Evolutionary conservation across 352 stramenopile genomes (phyloP), one percentile per base, ranked within the genome.

Genomic region (Pythium biforme): DNA sequence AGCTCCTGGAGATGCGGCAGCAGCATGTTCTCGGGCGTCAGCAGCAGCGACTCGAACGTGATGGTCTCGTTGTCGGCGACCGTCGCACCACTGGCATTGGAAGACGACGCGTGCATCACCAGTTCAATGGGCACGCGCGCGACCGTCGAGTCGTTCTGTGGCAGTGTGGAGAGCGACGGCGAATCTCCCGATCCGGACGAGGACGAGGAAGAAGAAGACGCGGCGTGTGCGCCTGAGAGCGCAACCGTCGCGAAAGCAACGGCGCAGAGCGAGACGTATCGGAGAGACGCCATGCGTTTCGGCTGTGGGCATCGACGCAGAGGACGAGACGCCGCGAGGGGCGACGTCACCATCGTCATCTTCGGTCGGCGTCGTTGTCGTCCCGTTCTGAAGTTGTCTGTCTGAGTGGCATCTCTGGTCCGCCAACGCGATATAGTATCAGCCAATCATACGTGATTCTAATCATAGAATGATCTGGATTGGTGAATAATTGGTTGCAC

Each of bases 31-130:
- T 56, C 48, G 3, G 55, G 48, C 26, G 47, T n/a, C 20, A 53
- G 19, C 2, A 58, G 27, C 9, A 68, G 19, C 39, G 61, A 68
- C 25, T 62, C 53, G 37, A 68, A 62, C 46, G 61, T 68, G 46
- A 68, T 62, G 17, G 61, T 68, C 17, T 62, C 52, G 39, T 59
- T 50, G 15, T 50, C 39, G 11, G 33, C 31, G 1, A 26, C 3
- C 25, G 14, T 4, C 26, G 7, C 26, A 11, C 23, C 39, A 19
- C 20, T 39, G 23, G 11, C 31, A 15, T 55, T 56, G 22, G 23
- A 41, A 19, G 29, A 29, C 1, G 40, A 25, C 10, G 11, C 56
- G 25, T 55, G 45, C 7, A 15, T 4, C 31, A 40, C 2, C 12
- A 48, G 7, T 9, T 26, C 46, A 45, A 55, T 64, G 19, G 56